Evolutionary conservation across 805 yeast genomes (phyloP), one percentile per base, ranked within the genome.

Genomic region (Cyberlindnera xishuangbannaensis): DNA sequence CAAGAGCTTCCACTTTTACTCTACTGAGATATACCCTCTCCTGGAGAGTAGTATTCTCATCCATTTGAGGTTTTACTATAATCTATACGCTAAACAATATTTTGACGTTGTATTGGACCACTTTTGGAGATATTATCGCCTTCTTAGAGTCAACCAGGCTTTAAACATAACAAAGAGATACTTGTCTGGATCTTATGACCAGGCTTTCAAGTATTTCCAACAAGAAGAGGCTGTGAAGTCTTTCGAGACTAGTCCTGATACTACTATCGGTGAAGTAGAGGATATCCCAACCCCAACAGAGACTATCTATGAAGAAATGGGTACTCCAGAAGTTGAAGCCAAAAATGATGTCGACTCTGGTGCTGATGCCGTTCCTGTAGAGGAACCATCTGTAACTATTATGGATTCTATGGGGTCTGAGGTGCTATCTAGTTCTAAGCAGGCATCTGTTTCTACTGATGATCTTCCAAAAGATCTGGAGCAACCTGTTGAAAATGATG

Each of bases 71-170:
- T 17, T 21, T 6, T 18, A 23, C 18, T 43, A 45, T 26, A 19
- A 22, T 4, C n/a, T 29, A 22, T 30, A 43, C 23, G 27, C 30
- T 9, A 35, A 45, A 34, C 13, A 22, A 9, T 31, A 43, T 25
- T 32, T 41, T 16, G 34, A 36, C 13, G 2, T 19, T 2, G 15
- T 33, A 12, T 11, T 7, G 8, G 16, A 15, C 14, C 35, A 39
- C 8, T 25, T 23, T 17, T 7, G 8, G 18, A 47, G 44, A 29
- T 41, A 38, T 18, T 47, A 43, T 31, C 26, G 28, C 8, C 18
- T 47, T 14, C 29, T 50, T 17, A 45, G 41, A 36, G 28, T 50
- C 13, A 29, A 45, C n/a, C 39, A 44, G 17, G 44, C 45, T 9
- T 24, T 48, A n/a, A 25, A 23, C 10, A 17, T 44, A 3, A 46